phyloP scores from a whole-genome alignment of 2,329 filamentous ascomycete genomes.

The Emericellopsis atlantica region DNA sequence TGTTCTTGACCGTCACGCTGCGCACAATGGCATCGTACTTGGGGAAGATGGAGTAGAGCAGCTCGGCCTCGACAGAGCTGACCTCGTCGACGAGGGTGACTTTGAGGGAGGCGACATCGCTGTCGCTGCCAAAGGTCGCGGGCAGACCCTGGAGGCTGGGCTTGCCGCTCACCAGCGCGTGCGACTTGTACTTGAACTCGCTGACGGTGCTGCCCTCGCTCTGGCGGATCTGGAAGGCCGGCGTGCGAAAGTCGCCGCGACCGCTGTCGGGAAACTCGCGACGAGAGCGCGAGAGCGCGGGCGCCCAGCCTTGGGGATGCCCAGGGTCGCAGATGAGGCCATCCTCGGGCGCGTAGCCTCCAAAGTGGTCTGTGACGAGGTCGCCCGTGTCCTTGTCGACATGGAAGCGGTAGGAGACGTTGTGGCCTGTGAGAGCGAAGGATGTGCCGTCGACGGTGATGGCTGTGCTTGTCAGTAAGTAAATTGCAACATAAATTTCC shows the following conservation, averaged over 20 bases:
- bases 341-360: slow-evolving; percentile 39
- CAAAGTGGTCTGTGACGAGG: slow-evolving; percentile 48
- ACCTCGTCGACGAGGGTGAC: slow-evolving; percentile 46
- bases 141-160: slow-evolving; percentile 42
- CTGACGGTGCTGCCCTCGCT: slow-evolving; percentile 45
- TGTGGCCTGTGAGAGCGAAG: slow-evolving; percentile 42
- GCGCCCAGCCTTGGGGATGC: slow-evolving; percentile 37
- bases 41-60: slow-evolving; percentile 53
- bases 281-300: slow-evolving; percentile 33
- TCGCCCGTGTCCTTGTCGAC: slow-evolving; percentile 43
- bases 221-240: slow-evolving; percentile 48
- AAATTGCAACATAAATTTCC: no score
- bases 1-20: slow-evolving; percentile 49
- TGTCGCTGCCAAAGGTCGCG: slow-evolving; percentile 41
- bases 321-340: slow-evolving; percentile 22
- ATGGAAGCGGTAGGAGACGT: slow-evolving; percentile 51
- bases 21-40: slow-evolving; percentile 46
- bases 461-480: background rate
- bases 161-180: slow-evolving; percentile 43
- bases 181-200: slow-evolving; percentile 43
- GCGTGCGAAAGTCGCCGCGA: slow-evolving; percentile 48
- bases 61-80: slow-evolving; percentile 41
- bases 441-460: slow-evolving; percentile 32
- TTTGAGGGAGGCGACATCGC: slow-evolving; percentile 45
- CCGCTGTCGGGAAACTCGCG: slow-evolving; percentile 54